phyloP scores from a whole-genome alignment of 2,329 filamentous ascomycete species.

The Xylariaceae sp. region DNA sequence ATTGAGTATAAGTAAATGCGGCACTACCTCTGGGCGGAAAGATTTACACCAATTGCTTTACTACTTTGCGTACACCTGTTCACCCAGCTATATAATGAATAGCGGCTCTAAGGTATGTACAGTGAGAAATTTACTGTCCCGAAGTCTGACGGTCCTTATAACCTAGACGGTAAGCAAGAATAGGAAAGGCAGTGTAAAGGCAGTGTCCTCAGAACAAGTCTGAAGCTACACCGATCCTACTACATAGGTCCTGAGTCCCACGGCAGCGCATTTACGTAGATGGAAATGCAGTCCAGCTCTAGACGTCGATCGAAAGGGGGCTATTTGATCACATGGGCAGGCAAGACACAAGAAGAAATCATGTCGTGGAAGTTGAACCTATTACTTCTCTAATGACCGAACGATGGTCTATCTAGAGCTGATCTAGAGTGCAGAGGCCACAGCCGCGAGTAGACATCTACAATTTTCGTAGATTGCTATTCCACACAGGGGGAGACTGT shows the following conservation, averaged over 20 bases:
- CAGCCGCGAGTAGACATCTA: slow-evolving; percentile 1
- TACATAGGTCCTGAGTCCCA: background rate
- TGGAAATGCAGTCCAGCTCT: background rate
- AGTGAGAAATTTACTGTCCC: no score
- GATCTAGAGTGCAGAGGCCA: background rate
- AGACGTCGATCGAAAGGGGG: background rate
- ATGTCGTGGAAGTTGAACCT: slow-evolving; percentile 4
- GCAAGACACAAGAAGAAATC: background rate
- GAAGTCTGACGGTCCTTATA: no score
- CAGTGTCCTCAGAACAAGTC: no score
- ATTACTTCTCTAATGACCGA: slow-evolving; percentile 4
- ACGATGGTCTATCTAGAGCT: background rate
- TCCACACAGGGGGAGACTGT: background rate
- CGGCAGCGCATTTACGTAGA: background rate
- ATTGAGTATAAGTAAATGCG: background rate
- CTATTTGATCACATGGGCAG: background rate
- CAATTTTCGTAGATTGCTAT: slow-evolving; percentile 2
- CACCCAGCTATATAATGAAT: no score
- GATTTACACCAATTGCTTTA: no score
- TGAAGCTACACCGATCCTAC: no score
- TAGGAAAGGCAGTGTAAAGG: no score
- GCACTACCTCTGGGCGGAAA: no score
- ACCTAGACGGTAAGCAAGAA: no score
- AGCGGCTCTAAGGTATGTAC: no score
- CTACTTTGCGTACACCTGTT: background rate